Conservation (phyloP, 805 yeast species). For the Helenozyma rhizophorensis region DNA sequence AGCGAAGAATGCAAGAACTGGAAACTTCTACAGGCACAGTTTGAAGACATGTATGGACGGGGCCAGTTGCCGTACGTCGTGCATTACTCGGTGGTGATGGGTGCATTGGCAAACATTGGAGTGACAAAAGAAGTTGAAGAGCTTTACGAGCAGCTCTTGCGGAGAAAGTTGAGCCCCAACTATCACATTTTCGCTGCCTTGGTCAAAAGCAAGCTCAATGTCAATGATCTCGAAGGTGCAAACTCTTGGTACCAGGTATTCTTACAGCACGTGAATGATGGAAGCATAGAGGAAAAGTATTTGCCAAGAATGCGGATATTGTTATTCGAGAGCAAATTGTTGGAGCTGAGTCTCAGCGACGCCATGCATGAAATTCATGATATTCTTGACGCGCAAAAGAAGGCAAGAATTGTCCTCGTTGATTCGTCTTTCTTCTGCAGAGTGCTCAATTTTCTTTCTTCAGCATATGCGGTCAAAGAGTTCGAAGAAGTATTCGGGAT, state of each 20-base stretch:
- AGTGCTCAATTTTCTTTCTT: constrained; percentile 20
- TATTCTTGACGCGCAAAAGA: constrained; percentile 17
- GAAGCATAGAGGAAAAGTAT: constrained; percentile 12
- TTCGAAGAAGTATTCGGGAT: constrained; percentile 15
- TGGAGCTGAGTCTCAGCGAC: constrained; percentile 20
- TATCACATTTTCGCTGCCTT: constrained; percentile 41
- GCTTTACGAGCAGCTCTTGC: constrained; percentile 45
- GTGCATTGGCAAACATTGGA: constrained; percentile 50
- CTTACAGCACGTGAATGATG: constrained; percentile 18
- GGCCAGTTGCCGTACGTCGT: constrained; percentile 48
- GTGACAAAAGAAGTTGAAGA: constrained; percentile 44
- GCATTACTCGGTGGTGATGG: constrained; percentile 61
- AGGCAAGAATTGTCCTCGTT: constrained; percentile 13
- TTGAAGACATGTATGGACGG: constrained; percentile 52
- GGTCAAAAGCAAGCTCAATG: constrained; percentile 36
- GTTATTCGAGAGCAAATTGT: constrained; percentile 24
- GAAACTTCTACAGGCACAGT: constrained; percentile 50
- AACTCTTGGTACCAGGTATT: constrained; percentile 25
- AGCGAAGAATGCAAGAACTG: constrained; percentile 47
- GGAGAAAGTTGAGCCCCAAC: constrained; percentile 46
- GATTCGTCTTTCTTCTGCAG: constrained; percentile 13
- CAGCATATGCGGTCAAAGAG: constrained; percentile 18
- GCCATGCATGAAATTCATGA: constrained; percentile 25
- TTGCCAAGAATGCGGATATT: constrained; percentile 22
- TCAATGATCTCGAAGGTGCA: constrained; percentile 33